Evolutionary conservation across 225 moss, liverwort and hornwort species (phyloP).

Genomic region (Polytrichum commune): DNA sequence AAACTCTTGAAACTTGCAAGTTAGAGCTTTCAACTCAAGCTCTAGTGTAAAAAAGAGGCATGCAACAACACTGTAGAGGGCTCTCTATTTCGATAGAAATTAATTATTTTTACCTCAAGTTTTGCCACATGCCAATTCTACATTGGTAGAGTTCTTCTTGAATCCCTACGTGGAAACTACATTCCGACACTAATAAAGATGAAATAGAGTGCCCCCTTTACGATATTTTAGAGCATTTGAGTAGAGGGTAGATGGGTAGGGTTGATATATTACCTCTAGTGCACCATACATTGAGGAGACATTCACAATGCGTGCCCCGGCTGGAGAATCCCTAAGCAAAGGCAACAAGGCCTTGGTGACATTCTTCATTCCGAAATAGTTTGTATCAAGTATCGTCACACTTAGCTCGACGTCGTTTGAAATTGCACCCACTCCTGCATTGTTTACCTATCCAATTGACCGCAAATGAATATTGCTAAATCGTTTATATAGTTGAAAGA

Average conservation of each 20-base stretch:
- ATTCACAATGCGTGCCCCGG: slow-evolving; percentile 37
- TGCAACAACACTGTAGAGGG: not conserved
- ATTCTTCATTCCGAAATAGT: slow-evolving; percentile 35
- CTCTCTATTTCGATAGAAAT: too few species aligned
- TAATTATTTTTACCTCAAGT: too few species aligned
- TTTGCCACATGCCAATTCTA: too few species aligned
- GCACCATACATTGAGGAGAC: slow-evolving; percentile 32
- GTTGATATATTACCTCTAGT: slow-evolving; percentile 19
- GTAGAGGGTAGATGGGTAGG: not conserved
- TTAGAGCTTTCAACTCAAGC: too few species aligned
- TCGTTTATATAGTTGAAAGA: too few species aligned
- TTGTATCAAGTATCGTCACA: slow-evolving; percentile 27
- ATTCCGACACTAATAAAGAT: too few species aligned
- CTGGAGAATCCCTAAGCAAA: slow-evolving; percentile 32
- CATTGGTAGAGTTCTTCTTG: too few species aligned
- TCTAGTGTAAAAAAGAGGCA: too few species aligned
- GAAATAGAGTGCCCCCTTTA: too few species aligned
- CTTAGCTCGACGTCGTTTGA: slow-evolving; percentile 20
- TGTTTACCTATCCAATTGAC: slow-evolving; percentile 26
- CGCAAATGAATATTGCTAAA: not conserved
- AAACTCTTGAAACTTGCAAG: too few species aligned
- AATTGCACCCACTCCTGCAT: slow-evolving; percentile 20
- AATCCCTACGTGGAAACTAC: too few species aligned
- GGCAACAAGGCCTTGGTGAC: slow-evolving; percentile 34
- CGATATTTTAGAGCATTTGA: too few species aligned